Percentiles rank a stretch among this genome's conserved stretches.
Conservation (phyloP, 495 filamentous ascomycete genomes). For the Aspergillus nanangensis region DNA sequence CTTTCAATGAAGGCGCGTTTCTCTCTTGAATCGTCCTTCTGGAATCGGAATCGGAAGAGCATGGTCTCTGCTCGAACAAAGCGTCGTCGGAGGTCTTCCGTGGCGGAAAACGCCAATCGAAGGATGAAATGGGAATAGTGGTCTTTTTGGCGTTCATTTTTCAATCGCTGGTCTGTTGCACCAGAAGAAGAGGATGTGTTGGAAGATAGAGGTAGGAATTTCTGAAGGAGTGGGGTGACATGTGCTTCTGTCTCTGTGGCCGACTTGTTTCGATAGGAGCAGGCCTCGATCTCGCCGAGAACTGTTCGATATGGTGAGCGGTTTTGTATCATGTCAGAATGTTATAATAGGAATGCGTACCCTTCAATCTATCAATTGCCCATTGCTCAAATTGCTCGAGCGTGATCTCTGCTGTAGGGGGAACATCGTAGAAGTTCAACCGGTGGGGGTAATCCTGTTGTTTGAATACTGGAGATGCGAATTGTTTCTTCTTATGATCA, state of each 20-base stretch:
- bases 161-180: constrained; percentile 43
- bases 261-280: constrained; percentile 87
- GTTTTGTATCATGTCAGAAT: too few species aligned
- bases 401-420: constrained; percentile 90
- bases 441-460: constrained; percentile 75
- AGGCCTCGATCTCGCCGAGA: constrained; percentile 91
- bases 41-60: constrained; percentile 79
- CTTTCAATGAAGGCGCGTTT: constrained; percentile 70
- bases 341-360: too few species aligned
- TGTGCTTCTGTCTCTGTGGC: constrained; percentile 71
- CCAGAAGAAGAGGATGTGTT: constrained; percentile 61
- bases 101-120: constrained; percentile 84
- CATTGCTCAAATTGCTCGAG: constrained; percentile 98
- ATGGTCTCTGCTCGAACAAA: constrained; percentile 84
- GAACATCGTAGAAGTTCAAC: constrained; percentile 85
- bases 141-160: constrained; percentile 83
- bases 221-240: constrained; percentile 75
- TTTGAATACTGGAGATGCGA: constrained; percentile 66
- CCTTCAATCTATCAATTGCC: constrained; percentile 88
- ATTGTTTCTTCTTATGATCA: constrained; percentile 82
- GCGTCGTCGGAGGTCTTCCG: constrained; percentile 85
- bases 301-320: constrained; percentile 49
- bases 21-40: constrained; percentile 65
- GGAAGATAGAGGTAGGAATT: constrained; percentile 78
- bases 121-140: constrained; percentile 99